These are phyloP conservation scores for Xerocomus brunneocitrinus DNA, from an alignment of 768 basidiomycete genomes.

Conservation along the genomic window DNA sequence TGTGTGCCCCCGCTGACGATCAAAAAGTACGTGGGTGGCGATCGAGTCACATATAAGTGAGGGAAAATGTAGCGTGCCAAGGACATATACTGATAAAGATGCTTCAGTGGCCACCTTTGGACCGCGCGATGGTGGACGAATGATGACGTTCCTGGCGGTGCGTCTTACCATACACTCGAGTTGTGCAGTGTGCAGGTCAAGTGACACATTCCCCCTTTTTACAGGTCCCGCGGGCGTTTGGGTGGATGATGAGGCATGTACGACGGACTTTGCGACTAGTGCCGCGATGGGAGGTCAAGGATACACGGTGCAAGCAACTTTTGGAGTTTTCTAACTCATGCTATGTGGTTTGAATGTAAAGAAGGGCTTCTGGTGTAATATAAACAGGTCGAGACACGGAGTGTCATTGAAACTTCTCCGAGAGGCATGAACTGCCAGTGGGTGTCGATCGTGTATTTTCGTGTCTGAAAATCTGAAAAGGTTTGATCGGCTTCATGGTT, in stretches of 20 bases:
- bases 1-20: background rate
- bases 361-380: background rate
- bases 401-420: background rate
- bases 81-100: background rate
- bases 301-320: background rate
- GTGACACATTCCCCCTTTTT: background rate
- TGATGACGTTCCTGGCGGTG: constrained; percentile 34
- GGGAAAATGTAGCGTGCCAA: background rate
- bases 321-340: background rate
- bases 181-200: background rate
- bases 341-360: background rate
- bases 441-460: too few species aligned
- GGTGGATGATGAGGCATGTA: constrained; percentile 12
- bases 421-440: background rate
- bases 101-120: constrained; percentile 45
- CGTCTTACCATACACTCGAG: background rate
- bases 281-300: background rate
- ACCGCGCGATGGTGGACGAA: constrained; percentile 47
- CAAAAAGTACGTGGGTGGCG: constrained; percentile 42
- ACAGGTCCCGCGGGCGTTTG: constrained; percentile 18
- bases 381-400: background rate
- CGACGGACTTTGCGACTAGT: constrained; percentile 2
- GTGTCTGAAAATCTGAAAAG: too few species aligned
- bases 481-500: too few species aligned
- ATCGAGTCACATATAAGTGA: constrained; percentile 41